Evolutionary conservation across 108 stramenopile species (phyloP), one percentile per base, ranked within the genome.

Genomic region (Fistulifera solaris): DNA sequence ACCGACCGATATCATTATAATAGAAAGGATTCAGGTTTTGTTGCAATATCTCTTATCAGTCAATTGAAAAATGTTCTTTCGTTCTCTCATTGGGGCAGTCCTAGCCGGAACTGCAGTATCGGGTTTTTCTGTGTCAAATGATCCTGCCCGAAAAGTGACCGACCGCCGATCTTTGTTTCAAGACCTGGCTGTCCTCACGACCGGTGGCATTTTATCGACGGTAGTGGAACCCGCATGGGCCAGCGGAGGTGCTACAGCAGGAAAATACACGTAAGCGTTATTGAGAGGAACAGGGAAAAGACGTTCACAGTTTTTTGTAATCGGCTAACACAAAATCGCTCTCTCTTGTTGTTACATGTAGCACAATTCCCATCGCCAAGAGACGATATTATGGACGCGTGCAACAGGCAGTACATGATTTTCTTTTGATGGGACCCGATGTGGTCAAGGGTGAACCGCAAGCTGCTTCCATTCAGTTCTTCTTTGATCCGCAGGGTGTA

Each of bases 191-290:
- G 23, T 50, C 19, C 13, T 50, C 19, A 26, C 24, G 2, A 50
- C 49, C 10, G 23, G 24, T 24, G 31, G 28, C n/a, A 38, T 38
- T 31, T n/a, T 35, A 5, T 7, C 50, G 24, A 22, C 25, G 19
- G n/a, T 35, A n/a, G 16, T 54, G 7, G 40, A 28, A 16, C 27
- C 55, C 14, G 76, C 76, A 1, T 56, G 25, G 46, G 82, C 82
- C 12, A 68, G 66, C 45, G 82, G 82, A 43, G 88, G 88, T 39
- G 89, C 89, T 13, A 91, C 89, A 16, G 89, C 89, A 0, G 89
- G 89, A 59, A 85, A 83, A 51, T 90, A 90, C 66, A 86, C 88
- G 52, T 72, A 56, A 63, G 66, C 63, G 5, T 45, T 19, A n/a
- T 35, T 35, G 8, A 35, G 31, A 35, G 31, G 3, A 35, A 6